These are phyloP conservation scores for Acanthamoeba triangularis DNA, from an alignment of 208 protist species.

Conservation along the genomic window DNA sequence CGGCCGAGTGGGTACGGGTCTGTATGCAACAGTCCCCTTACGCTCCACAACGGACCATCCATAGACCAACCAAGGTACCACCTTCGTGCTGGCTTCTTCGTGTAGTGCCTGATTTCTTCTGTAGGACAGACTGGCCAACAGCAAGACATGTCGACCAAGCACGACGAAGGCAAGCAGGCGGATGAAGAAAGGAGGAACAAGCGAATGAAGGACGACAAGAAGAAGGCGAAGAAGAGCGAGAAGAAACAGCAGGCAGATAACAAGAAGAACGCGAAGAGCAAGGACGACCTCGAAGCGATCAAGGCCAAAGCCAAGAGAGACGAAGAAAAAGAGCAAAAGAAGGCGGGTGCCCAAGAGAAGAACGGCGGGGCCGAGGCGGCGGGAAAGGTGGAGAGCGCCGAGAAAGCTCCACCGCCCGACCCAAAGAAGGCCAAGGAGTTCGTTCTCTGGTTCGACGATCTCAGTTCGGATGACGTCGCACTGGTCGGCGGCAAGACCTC, in stretches of 20 bases:
- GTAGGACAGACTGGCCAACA: too few species aligned
- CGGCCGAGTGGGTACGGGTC: neutral
- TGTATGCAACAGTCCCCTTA: neutral
- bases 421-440: neutral
- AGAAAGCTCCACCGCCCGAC: neutral
- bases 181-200: neutral
- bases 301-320: conserved; percentile 26
- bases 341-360: too few species aligned
- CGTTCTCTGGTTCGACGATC: conserved; percentile 79
- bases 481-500: conserved; percentile 82
- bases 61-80: neutral
- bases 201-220: neutral
- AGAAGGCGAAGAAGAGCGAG: neutral
- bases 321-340: neutral
- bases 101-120: too few species aligned
- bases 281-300: conserved; percentile 3
- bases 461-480: conserved; percentile 74
- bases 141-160: neutral
- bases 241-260: neutral
- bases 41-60: neutral
- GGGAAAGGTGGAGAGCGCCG: neutral
- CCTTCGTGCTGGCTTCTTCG: neutral
- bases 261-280: neutral
- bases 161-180: neutral
- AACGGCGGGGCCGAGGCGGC: neutral